phyloP scores from a whole-genome alignment of 2,329 filamentous ascomycete species.

The Chrysoporthe austroafricana region DNA sequence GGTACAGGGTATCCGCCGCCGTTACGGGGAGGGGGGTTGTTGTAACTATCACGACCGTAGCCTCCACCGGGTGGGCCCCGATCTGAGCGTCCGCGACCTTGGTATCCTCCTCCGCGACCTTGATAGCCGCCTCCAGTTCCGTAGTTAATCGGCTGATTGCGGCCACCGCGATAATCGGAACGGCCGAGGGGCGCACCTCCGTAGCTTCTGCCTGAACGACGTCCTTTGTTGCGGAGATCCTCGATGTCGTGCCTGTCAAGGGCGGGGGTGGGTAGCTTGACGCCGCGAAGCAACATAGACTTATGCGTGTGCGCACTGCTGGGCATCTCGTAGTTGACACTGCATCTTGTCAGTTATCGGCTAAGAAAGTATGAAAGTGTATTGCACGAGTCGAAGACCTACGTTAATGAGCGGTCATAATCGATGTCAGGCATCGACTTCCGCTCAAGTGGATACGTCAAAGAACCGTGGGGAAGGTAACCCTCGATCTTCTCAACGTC shows the following conservation, averaged over 20 bases:
- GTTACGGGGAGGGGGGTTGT: slow-evolving; percentile 22
- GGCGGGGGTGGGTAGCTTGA: slow-evolving; percentile 71
- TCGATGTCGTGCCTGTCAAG: slow-evolving; percentile 79
- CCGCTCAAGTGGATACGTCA: slow-evolving; percentile 77
- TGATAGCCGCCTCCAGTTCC: slow-evolving; percentile 36
- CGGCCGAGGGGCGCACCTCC: slow-evolving; percentile 65
- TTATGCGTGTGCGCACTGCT: slow-evolving; percentile 76
- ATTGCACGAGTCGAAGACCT: slow-evolving; percentile 41
- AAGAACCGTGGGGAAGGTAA: slow-evolving; percentile 81
- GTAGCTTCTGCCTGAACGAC: slow-evolving; percentile 68
- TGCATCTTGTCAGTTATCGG: slow-evolving; percentile 45
- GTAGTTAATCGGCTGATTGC: slow-evolving; percentile 59
- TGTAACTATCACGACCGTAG: slow-evolving; percentile 29
- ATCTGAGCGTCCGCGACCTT: slow-evolving; percentile 24
- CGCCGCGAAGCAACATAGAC: slow-evolving; percentile 88
- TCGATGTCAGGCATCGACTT: slow-evolving; percentile 77
- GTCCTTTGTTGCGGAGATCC: slow-evolving; percentile 67
- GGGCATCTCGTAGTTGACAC: slow-evolving; percentile 86
- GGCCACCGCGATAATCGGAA: slow-evolving; percentile 45
- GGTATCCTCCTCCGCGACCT: slow-evolving; percentile 24
- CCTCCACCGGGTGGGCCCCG: slow-evolving; percentile 25
- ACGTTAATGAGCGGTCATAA: slow-evolving; percentile 85
- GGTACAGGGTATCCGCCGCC: slow-evolving; percentile 33
- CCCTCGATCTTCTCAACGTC: slow-evolving; percentile 79
- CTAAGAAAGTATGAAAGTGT: neutral